Evolutionary conservation across 2,329 filamentous ascomycete genomes (phyloP), one percentile per base, ranked within the genome.

Genomic region (Aspergillus novofumigatus): DNA sequence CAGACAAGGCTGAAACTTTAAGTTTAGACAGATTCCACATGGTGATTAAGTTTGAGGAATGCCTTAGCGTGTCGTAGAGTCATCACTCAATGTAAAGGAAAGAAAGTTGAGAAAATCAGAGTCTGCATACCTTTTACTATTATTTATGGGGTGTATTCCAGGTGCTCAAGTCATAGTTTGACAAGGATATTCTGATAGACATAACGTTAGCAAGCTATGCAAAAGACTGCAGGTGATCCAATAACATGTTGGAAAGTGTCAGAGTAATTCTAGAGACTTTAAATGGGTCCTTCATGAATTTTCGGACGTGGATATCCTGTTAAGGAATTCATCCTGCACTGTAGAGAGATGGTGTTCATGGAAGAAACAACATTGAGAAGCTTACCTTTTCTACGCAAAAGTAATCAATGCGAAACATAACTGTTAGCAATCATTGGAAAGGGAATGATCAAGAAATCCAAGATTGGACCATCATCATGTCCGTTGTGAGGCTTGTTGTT

Each of bases 1-100:
- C 83, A 86, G 83, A 86, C 83, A 86, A 86, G 83, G 83, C 83
- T 86, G 83, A 86, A 86, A 86, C 83, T 86, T 86, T 84, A 73
- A 78, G 72, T 67, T 48, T 75, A 67, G 79, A 85, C 82, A 83
- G 78, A 80, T 83, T 86, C 83, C 80, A 85, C 83, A 86, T 80
- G 75, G 72, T 78, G 74, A 77, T 86, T 86, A 82, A 80, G 83
- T 78, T 82, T 81, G 83, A 86, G 83, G 83, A 86, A 86, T 86
- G 83, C 83, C 84, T 83, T 83, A 81, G 80, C 81, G 73, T 84
- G 83, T 86, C 83, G 75, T 78, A 74, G 74, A 73, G 80, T 86
- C 83, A 86, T 86, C 83, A 86, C 76, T 72, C 71, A 77, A 77
- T 59, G 62, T 61, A 57, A 60, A 47, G 52, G 29, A 55, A 49